Conservation (phyloP, 2,329 filamentous ascomycete genomes). For the Fusarium nelsonii region DNA sequence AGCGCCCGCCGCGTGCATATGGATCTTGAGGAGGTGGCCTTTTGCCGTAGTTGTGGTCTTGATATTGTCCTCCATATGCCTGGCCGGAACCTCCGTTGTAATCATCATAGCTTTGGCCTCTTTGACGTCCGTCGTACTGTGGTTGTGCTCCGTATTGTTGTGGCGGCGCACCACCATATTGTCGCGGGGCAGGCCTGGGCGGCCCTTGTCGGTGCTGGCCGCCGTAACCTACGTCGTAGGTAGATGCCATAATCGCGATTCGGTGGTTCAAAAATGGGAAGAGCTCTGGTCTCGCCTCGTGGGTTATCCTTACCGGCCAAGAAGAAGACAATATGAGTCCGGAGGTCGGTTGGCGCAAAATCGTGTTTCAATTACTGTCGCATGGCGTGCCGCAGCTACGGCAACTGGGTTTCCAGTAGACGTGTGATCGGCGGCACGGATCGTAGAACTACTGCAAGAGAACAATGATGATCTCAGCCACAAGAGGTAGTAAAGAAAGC, state of each 20-base stretch:
- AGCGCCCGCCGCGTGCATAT: slow-evolving; percentile 59
- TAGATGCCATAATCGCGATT: slow-evolving; percentile 57
- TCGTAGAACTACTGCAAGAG: slow-evolving; percentile 35
- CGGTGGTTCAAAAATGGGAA: slow-evolving; percentile 5
- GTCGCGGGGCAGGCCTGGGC: slow-evolving; percentile 57
- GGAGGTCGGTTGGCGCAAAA: slow-evolving; percentile 32
- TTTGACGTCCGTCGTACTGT: slow-evolving; percentile 61
- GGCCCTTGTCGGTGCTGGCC: slow-evolving; percentile 60
- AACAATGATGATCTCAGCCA: slow-evolving; percentile 17
- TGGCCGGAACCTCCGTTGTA: slow-evolving; percentile 58
- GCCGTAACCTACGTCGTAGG: slow-evolving; percentile 60
- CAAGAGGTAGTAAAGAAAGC: background rate
- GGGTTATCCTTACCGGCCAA: slow-evolving; percentile 5
- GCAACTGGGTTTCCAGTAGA: slow-evolving; percentile 39
- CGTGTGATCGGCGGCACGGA: slow-evolving; percentile 42
- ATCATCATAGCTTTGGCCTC: slow-evolving; percentile 61
- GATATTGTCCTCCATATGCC: slow-evolving; percentile 58
- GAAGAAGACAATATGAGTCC: slow-evolving; percentile 6
- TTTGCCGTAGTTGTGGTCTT: slow-evolving; percentile 61
- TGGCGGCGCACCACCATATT: slow-evolving; percentile 48
- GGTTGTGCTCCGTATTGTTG: slow-evolving; percentile 55
- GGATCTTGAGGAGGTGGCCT: slow-evolving; percentile 57
- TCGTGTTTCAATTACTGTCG: slow-evolving; percentile 42
- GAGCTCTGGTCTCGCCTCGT: slow-evolving; percentile 4
- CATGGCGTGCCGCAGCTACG: slow-evolving; percentile 46